Percentiles rank a stretch among this genome's conserved stretches.
Conservation (phyloP, 1,284 basidiomycete species). For the Phylloboletellus chloephorus region DNA sequence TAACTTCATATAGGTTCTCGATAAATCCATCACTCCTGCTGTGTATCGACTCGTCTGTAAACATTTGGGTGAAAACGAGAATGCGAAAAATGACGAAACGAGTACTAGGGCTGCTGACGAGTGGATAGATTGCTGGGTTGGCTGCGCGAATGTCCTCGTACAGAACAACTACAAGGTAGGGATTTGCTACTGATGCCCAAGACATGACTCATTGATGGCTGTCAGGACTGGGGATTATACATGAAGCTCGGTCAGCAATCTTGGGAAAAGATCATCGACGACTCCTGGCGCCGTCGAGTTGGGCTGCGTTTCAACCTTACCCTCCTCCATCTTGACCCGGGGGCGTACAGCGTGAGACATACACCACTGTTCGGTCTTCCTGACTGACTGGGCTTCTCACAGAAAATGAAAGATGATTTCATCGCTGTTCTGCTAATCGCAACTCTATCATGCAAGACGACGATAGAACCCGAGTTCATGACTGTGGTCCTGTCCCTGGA, state of each 20-base stretch:
- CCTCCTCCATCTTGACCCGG: constrained; percentile 60
- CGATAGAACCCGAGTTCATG: constrained; percentile 58
- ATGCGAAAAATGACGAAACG: constrained; percentile 28
- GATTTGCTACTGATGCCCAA: constrained; percentile 11
- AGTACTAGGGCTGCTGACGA: constrained; percentile 37
- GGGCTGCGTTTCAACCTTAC: constrained; percentile 67
- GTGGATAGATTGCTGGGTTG: constrained; percentile 76
- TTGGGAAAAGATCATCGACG: constrained; percentile 55
- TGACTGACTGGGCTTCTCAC: constrained; percentile 4
- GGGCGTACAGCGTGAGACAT: constrained; percentile 52
- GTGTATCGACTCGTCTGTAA: constrained; percentile 63
- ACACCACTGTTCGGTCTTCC: neutral
- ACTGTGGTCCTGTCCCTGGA: constrained; percentile 49
- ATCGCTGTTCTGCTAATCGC: constrained; percentile 54
- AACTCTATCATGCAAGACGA: constrained; percentile 46
- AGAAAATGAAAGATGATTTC: constrained; percentile 53
- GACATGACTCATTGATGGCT: constrained; percentile 6
- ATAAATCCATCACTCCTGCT: constrained; percentile 48
- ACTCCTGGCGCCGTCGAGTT: constrained; percentile 53
- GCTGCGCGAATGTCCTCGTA: constrained; percentile 65
- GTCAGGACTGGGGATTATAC: constrained; percentile 62
- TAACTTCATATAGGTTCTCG: constrained; percentile 45
- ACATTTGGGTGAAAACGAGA: constrained; percentile 37
- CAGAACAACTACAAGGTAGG: constrained; percentile 50
- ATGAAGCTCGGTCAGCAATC: constrained; percentile 53